Evolutionary conservation across 2,329 filamentous ascomycete genomes (phyloP), one percentile per base, ranked within the genome.

Genomic region (Trichoderma harzianum): DNA sequence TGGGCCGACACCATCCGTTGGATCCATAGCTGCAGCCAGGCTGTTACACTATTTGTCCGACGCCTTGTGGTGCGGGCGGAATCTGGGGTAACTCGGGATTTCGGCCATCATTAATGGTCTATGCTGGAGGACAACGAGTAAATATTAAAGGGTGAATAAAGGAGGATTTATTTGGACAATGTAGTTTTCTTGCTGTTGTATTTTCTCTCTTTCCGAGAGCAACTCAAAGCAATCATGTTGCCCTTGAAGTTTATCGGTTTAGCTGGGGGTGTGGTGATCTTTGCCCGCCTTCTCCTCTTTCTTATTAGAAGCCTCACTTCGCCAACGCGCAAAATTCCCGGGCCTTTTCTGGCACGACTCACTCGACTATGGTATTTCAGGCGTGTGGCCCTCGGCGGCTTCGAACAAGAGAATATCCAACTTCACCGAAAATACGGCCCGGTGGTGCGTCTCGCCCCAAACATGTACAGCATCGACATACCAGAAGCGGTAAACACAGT

Each of bases 301-400:
- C 5, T 68, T 24, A 10, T 24, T 10, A 58, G 26, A 3, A 58
- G 51, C 34, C 36, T 68, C 8, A 43, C 51, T n/a, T 68, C 65
- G 5, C 24, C 65, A 43, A 68, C 65, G 14, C 65, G 65, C n/a
- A 26, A 58, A 39, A 12, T 68, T 30, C 85, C 85, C 0, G 85
- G 85, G 0, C 85, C 85, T 0, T 81, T 84, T 57, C 76, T 79
- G 47, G 79, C 85, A 12, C 79, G 84, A 7, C 82, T 86, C 71
- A 83, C 82, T 4, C 78, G 80, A 2, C 74, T 84, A 1, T 86
- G 84, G 83, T 84, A 84, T 63, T 78, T 86, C 16, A 74, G 73
- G 3, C 78, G 78, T 4, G 78, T 85, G 7, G 76, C 75, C 14
- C 74, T 75, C 0, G 82, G 82, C 5, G 74, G 78, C 7, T 85